phyloP scores from a whole-genome alignment of 2,329 filamentous ascomycete species.

The Septoria linicola region DNA sequence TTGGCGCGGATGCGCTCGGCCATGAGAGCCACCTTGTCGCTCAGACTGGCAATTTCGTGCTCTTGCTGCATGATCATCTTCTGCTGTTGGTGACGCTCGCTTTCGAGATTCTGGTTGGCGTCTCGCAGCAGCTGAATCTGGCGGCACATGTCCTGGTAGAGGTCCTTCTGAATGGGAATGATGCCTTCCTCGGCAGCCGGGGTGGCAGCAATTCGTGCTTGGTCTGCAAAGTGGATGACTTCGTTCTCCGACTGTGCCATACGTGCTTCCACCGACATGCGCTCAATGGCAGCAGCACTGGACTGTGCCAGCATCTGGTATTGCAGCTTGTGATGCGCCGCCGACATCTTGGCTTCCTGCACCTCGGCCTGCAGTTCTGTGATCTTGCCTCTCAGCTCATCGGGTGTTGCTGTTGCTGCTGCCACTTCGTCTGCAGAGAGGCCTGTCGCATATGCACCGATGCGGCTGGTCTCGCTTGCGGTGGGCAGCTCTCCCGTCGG shows the following conservation, averaged over 20 bases:
- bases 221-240: slow-evolving; percentile 72
- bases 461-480: slow-evolving; percentile 20
- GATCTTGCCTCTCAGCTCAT: slow-evolving; percentile 56
- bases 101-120: slow-evolving; percentile 63
- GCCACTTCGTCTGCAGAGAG: slow-evolving; percentile 54
- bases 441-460: slow-evolving; percentile 28
- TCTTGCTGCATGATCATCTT: slow-evolving; percentile 76
- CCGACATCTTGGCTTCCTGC: slow-evolving; percentile 74
- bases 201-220: slow-evolving; percentile 56
- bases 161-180: slow-evolving; percentile 45
- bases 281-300: slow-evolving; percentile 78
- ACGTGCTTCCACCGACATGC: slow-evolving; percentile 85
- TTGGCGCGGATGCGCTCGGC: slow-evolving; percentile 86
- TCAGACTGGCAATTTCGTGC: slow-evolving; percentile 66
- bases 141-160: slow-evolving; percentile 57
- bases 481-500: slow-evolving; percentile 38
- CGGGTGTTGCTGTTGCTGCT: slow-evolving; percentile 52
- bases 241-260: slow-evolving; percentile 88
- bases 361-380: slow-evolving; percentile 53
- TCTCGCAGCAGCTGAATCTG: slow-evolving; percentile 62
- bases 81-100: slow-evolving; percentile 70
- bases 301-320: slow-evolving; percentile 81
- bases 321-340: slow-evolving; percentile 87
- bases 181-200: slow-evolving; percentile 49
- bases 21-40: slow-evolving; percentile 73